A percentile compares a stretch with the other conserved stretches of the same genome.
phyloP scores from a whole-genome alignment of 1,284 basidiomycete species.

The Pseudozyma pruni region DNA sequence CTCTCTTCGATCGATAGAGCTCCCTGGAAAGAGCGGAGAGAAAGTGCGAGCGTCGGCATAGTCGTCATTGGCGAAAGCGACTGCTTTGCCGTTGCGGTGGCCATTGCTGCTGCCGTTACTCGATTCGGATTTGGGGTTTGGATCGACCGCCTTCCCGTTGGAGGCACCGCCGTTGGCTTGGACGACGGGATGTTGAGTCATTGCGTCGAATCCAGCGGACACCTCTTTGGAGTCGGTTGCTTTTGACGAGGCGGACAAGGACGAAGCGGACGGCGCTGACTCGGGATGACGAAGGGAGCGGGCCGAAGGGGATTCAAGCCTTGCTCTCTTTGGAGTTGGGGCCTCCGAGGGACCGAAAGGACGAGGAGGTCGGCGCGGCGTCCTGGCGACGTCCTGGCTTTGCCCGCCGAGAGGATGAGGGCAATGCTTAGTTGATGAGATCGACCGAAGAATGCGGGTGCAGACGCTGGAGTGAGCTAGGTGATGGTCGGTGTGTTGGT shows the following conservation, averaged over 20 bases:
- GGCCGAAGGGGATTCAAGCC: slow-evolving; percentile 14
- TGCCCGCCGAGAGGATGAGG: slow-evolving; percentile 19
- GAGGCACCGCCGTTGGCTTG: slow-evolving; percentile 27
- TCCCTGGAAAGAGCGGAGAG: slow-evolving; percentile 33
- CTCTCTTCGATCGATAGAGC: slow-evolving; percentile 78
- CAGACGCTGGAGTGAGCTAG: not conserved
- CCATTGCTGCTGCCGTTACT: slow-evolving; percentile 27
- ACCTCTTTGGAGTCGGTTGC: not conserved
- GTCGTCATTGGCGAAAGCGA: slow-evolving; percentile 12
- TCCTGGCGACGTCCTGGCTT: slow-evolving; percentile 34
- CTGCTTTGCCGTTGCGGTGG: slow-evolving; percentile 17
- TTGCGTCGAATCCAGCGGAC: not conserved
- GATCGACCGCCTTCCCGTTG: slow-evolving; percentile 19
- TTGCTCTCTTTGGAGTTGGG: slow-evolving; percentile 31
- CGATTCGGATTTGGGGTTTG: slow-evolving; percentile 9
- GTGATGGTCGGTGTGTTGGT: not conserved
- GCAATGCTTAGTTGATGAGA: not conserved
- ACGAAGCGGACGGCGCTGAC: slow-evolving; percentile 9
- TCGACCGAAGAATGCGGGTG: not conserved
- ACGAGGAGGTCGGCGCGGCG: slow-evolving; percentile 28
- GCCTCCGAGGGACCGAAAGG: slow-evolving; percentile 32
- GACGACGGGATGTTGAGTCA: slow-evolving; percentile 17
- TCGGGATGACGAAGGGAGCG: slow-evolving; percentile 20
- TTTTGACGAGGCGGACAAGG: not conserved
- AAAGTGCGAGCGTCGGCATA: slow-evolving; percentile 24